These are phyloP conservation scores for Quambalaria eucalypti DNA, from an alignment of 1,284 basidiomycete genomes.

Conservation along the genomic window DNA sequence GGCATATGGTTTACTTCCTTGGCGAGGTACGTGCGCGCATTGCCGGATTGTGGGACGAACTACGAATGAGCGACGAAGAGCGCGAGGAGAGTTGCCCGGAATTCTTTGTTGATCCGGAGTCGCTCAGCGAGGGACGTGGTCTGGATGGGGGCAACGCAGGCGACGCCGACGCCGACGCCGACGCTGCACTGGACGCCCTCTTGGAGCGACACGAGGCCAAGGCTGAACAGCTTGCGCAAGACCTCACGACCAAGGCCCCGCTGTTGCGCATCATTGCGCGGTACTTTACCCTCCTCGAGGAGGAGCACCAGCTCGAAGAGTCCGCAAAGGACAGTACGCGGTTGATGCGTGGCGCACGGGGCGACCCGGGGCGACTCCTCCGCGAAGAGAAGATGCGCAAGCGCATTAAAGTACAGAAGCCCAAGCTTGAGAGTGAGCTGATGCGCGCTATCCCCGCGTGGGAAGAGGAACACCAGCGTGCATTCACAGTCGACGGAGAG, in stretches of 20 bases:
- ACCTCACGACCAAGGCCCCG: slow-evolving; percentile 65
- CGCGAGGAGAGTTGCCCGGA: slow-evolving; percentile 51
- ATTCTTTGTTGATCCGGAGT: slow-evolving; percentile 22
- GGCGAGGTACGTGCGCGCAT: slow-evolving; percentile 74
- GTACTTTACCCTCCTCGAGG: slow-evolving; percentile 83
- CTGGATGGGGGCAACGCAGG: too few species aligned
- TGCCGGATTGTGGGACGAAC: slow-evolving; percentile 68
- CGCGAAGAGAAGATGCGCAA: slow-evolving; percentile 97
- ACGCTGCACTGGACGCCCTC: slow-evolving; percentile 49
- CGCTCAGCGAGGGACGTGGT: too few species aligned
- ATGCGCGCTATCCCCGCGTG: slow-evolving; percentile 69
- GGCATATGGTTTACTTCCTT: slow-evolving; percentile 79
- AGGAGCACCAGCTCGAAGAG: slow-evolving; percentile 67
- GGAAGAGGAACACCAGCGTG: slow-evolving; percentile 68
- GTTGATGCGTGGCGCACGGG: slow-evolving; percentile 56
- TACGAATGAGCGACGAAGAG: slow-evolving; percentile 77
- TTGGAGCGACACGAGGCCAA: slow-evolving; percentile 79
- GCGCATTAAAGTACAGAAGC: slow-evolving; percentile 85
- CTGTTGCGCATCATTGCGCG: slow-evolving; percentile 70
- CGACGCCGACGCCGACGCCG: slow-evolving; percentile 2
- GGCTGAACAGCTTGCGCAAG: slow-evolving; percentile 68
- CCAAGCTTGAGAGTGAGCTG: slow-evolving; percentile 73
- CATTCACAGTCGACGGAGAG: slow-evolving; percentile 77
- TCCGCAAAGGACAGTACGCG: slow-evolving; percentile 56
- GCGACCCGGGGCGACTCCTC: slow-evolving; percentile 54